Evolutionary conservation across 805 yeast species (phyloP), one percentile per base, ranked within the genome.

Genomic region (Kluyveromyces starmeri): DNA sequence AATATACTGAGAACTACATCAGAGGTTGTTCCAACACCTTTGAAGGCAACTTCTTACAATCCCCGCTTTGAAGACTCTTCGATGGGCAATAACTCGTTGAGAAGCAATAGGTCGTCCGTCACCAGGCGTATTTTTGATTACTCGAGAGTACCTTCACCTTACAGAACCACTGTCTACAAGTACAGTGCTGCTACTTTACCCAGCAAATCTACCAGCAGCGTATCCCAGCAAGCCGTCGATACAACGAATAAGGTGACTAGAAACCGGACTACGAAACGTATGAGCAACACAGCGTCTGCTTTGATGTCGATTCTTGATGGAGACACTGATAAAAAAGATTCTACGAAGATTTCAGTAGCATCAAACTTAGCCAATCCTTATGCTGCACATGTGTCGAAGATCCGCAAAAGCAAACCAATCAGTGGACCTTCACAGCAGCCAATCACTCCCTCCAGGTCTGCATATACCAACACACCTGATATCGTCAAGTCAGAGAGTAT

Each of bases 211-310:
- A 31, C 14, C 9, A 34, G 21, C 20, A 15, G 29, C 12, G 7
- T 23, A 7, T 14, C 26, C 11, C n/a, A n/a, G 5, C 19, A 17
- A 16, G 12, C 20, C 27, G 29, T 17, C 32, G 21, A n/a, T 15
- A 35, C 27, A n/a, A 30, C 15, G 24, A 29, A 17, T 30, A 33
- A 29, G 23, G 28, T 15, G 17, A 15, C 16, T 14, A 18, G 31
- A 37, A 44, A 20, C 27, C 32, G 33, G 14, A 13, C 23, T 15
- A 24, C 39, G 11, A 56, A 58, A 40, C 59, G 57, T 38, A 36
- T 66, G 35, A 68, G 73, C 41, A 62, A 59, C 22, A 65, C 76
- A 0, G 77, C 77, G 1, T 57, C 69, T 34, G 67, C 75, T 1
- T 52, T 71, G 31, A 48, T 71, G 27, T 67, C 74, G 3, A 51